phyloP scores from a whole-genome alignment of 352 stramenopile species.

The Elongisporangium prolatum region DNA sequence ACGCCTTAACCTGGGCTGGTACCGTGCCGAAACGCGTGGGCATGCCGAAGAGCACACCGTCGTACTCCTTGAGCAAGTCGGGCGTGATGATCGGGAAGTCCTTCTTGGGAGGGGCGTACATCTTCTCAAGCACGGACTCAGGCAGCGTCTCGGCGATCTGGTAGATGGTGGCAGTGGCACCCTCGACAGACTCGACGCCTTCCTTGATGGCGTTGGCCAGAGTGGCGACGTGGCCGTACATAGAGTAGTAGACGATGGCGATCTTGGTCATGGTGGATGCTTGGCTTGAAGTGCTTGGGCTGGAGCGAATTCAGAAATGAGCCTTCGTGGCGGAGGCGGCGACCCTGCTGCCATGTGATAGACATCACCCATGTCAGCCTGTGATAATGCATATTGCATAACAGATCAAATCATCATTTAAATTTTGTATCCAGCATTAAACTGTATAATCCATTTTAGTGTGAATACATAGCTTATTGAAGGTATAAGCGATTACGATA shows the following conservation, averaged over 20 bases:
- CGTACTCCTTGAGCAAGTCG: slow-evolving; percentile 42
- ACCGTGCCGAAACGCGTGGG: slow-evolving; percentile 60
- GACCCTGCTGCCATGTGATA: too few species aligned
- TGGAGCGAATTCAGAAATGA: background rate
- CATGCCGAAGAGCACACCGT: slow-evolving; percentile 78
- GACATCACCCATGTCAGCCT: too few species aligned
- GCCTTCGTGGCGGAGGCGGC: too few species aligned
- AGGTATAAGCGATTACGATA: too few species aligned
- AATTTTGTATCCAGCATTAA: too few species aligned
- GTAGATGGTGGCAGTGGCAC: slow-evolving; percentile 41
- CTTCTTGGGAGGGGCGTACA: slow-evolving; percentile 69
- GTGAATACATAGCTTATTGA: too few species aligned
- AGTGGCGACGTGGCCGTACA: slow-evolving; percentile 72
- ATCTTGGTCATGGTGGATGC: slow-evolving; percentile 42
- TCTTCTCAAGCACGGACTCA: slow-evolving; percentile 64
- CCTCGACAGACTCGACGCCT: slow-evolving; percentile 47
- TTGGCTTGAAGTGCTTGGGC: background rate
- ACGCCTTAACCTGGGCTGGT: slow-evolving; percentile 67
- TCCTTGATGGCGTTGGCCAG: slow-evolving; percentile 66
- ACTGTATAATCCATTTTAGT: too few species aligned
- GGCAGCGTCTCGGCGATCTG: slow-evolving; percentile 67
- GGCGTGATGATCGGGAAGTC: slow-evolving; percentile 44
- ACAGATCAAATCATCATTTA: too few species aligned
- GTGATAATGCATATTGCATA: too few species aligned
- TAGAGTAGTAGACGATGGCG: slow-evolving; percentile 74